phyloP scores from a whole-genome alignment of 768 basidiomycete genomes.

The Pleurotus cornucopiae region DNA sequence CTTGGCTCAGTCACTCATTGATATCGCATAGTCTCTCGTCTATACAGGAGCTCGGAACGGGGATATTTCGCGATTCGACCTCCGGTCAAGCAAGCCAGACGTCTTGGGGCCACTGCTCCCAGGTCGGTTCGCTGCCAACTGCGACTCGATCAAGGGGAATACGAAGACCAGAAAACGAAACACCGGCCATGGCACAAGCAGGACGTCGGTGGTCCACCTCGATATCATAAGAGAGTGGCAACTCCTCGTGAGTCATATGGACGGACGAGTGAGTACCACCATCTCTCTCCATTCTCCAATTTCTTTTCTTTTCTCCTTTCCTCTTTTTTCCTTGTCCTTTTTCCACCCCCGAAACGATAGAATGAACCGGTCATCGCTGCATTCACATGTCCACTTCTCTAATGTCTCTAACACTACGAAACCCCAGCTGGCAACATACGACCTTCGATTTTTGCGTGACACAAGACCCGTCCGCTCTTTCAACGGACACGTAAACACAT shows the following conservation, averaged over 20 bases:
- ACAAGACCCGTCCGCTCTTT: slow-evolving; percentile 42
- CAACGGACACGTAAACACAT: slow-evolving; percentile 55
- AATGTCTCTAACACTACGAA: background rate
- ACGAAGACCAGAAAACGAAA: too few relatives aligned
- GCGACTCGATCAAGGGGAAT: too few relatives aligned
- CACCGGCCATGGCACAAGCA: too few relatives aligned
- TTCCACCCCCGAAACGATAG: too few relatives aligned
- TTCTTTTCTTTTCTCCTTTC: background rate
- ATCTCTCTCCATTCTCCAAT: background rate
- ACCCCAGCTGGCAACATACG: slow-evolving; percentile 55
- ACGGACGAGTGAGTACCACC: slow-evolving; percentile 48
- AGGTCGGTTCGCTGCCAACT: slow-evolving; percentile 2
- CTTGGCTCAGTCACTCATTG: background rate
- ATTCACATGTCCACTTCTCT: too few relatives aligned
- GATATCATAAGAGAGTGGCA: slow-evolving; percentile 44
- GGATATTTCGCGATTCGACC: slow-evolving; percentile 52
- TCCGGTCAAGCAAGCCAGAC: slow-evolving; percentile 33
- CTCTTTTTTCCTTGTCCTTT: too few relatives aligned
- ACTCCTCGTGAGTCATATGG: slow-evolving; percentile 53
- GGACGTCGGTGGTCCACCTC: slow-evolving; percentile 52
- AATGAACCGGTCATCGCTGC: too few relatives aligned
- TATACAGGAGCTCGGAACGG: slow-evolving; percentile 64
- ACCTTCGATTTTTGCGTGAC: slow-evolving; percentile 51
- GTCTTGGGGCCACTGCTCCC: slow-evolving; percentile 35
- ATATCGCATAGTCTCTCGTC: slow-evolving; percentile 36